A percentile compares a stretch with the other conserved stretches of the same genome.
Conservation (phyloP, 2,329 filamentous ascomycete species). For the Ilyonectria sp. region DNA sequence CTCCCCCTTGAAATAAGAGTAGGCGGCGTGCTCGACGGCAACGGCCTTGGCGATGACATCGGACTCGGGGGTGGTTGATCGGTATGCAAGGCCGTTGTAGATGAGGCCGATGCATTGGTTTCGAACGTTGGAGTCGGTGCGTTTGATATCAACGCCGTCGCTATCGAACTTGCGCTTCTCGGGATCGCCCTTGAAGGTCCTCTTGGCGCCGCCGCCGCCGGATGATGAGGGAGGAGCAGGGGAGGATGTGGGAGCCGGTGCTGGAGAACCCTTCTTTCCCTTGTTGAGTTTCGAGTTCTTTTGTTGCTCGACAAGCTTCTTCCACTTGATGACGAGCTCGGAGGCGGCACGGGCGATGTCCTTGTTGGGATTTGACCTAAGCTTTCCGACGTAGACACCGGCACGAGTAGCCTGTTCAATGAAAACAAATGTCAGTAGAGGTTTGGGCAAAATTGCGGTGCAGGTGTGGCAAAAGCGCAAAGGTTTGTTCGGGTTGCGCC, state of each 20-base stretch:
- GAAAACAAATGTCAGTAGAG: slow-evolving; percentile 30
- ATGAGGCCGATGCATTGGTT: slow-evolving; percentile 92
- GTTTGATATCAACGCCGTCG: slow-evolving; percentile 84
- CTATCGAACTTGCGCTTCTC: slow-evolving; percentile 86
- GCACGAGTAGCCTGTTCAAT: slow-evolving; percentile 81
- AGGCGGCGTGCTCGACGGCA: slow-evolving; percentile 88
- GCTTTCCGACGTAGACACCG: slow-evolving; percentile 89
- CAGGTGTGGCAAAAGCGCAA: neutral
- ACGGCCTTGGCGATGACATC: slow-evolving; percentile 81
- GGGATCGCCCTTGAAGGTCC: slow-evolving; percentile 73
- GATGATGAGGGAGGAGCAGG: slow-evolving; percentile 62
- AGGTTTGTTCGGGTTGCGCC: neutral
- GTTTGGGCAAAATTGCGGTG: neutral
- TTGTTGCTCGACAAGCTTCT: slow-evolving; percentile 80
- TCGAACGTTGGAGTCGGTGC: slow-evolving; percentile 81
- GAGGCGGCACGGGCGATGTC: slow-evolving; percentile 83
- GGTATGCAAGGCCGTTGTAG: slow-evolving; percentile 88
- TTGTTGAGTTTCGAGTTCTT: slow-evolving; percentile 66
- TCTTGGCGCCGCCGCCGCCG: slow-evolving; percentile 59
- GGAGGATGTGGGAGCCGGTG: slow-evolving; percentile 67
- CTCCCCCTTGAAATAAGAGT: slow-evolving; percentile 77
- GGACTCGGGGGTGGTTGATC: slow-evolving; percentile 79
- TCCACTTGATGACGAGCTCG: slow-evolving; percentile 92
- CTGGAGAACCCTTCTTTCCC: slow-evolving; percentile 58
- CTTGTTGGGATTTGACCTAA: slow-evolving; percentile 82